Base-by-base conservation (phyloP, 1,284 basidiomycete genomes). In the Ustilago nuda region DNA sequence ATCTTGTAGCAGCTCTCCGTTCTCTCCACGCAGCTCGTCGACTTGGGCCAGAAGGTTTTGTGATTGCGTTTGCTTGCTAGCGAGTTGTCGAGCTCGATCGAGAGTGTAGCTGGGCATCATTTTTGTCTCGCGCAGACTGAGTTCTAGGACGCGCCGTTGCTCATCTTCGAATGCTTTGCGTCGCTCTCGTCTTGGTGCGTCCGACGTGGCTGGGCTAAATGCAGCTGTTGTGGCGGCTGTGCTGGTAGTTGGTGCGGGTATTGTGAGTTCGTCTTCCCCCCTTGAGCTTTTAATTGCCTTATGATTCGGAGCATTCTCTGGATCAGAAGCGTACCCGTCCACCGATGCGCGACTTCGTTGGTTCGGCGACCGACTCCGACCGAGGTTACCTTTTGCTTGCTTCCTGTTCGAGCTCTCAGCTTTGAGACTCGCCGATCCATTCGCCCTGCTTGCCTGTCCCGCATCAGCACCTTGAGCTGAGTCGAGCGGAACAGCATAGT, bases 71-170 rank as follows among this genome's bases (percentile, higher is more conserved):
- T 79, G 74, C 36, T 63, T 64, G 5, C 36, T 50, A 2, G 61
- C 53, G 1, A 79, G 23, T 2, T 33, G 27, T 19, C 46, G 60
- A 8, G 75, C 71, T 39, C 75, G 53, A 15, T 67, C 66, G 13
- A 78, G 61, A 0, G 58, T 72, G 43, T 77, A 80, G 72, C 72
- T 78, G 8, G 56, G 65, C 74, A 72, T 76, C 78, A 79, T 77
- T 59, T 62, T 68, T 36, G 78, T 79, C 59, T 77, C 78, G 27
- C 72, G 67, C 35, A 74, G 54, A 51, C 76, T 78, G 33, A 67
- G 67, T 54, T 78, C 72, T 15, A 72, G 62, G 4, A 46, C 75
- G 0, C 67, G 71, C 11, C 60, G 55, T 41, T 74, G 67, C 53
- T 77, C 71, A 33, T 70, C 66, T 27, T 71, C 66, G 45, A 74